phyloP scores from a whole-genome alignment of 1,284 basidiomycete species.

The Chondrostereum purpureum region DNA sequence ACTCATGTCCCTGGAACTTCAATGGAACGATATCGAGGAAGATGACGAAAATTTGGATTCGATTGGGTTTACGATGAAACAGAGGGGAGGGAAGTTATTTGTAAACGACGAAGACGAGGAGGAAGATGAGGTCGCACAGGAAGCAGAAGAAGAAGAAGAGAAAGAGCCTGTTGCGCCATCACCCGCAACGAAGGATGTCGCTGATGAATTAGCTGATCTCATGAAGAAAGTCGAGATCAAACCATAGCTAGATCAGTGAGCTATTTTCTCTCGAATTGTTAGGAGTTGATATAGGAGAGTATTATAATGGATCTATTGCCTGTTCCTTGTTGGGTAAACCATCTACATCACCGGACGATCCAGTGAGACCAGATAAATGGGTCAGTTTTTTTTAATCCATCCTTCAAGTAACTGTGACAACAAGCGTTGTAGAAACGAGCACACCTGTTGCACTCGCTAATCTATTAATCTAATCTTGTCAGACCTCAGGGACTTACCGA shows the following conservation, averaged over 20 bases:
- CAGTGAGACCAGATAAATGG: too few relatives aligned
- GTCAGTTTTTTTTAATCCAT: too few relatives aligned
- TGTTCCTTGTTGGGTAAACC: too few relatives aligned
- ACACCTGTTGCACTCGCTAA: too few relatives aligned
- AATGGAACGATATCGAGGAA: conserved; percentile 83
- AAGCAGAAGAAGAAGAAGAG: conserved; percentile 48
- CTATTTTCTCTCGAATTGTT: not conserved
- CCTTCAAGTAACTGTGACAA: too few relatives aligned
- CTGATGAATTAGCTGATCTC: conserved; percentile 55
- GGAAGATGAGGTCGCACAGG: conserved; percentile 75
- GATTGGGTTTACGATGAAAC: conserved; percentile 58
- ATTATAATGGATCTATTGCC: too few relatives aligned
- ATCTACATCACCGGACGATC: too few relatives aligned
- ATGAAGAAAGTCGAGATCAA: conserved; percentile 48
- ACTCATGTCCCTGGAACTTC: conserved; percentile 71
- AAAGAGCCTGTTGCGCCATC: conserved; percentile 25
- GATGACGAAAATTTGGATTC: conserved; percentile 72
- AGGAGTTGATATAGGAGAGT: not conserved
- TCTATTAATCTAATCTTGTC: too few relatives aligned
- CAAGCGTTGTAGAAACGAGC: too few relatives aligned
- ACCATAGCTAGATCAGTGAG: conserved; percentile 4
- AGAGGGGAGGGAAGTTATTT: conserved; percentile 59
- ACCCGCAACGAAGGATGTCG: conserved; percentile 28
- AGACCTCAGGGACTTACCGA: too few relatives aligned
- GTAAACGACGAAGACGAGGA: conserved; percentile 71